Percentiles rank a stretch among this genome's conserved stretches.
Evolutionary conservation across 1,284 basidiomycete species (phyloP).

Genomic region (Gastroboletus turbinatus): DNA sequence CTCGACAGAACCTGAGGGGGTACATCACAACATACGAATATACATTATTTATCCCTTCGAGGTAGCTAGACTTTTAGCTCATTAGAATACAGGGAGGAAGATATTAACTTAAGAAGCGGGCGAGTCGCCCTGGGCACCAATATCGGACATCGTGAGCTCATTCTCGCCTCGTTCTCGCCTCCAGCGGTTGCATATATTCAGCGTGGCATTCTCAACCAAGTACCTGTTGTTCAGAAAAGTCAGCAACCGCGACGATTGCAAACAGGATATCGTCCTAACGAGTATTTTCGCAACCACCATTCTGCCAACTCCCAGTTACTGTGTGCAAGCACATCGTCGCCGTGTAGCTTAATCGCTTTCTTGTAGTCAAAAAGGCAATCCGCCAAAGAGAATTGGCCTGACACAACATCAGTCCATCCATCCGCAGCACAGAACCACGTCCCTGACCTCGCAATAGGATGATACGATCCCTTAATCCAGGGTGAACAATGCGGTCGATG

Average conservation of each 20-base stretch:
- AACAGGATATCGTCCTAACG: conserved; percentile 30
- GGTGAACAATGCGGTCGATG: conserved; percentile 87
- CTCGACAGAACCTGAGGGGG: background rate
- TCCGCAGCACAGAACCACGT: conserved; percentile 23
- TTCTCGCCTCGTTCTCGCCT: conserved; percentile 69
- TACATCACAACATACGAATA: conserved; percentile 1
- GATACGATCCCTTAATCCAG: conserved; percentile 85
- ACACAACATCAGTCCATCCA: conserved; percentile 36
- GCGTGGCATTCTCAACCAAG: conserved; percentile 63
- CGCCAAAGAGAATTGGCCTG: conserved; percentile 75
- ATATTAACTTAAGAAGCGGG: conserved; percentile 27
- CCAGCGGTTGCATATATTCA: conserved; percentile 74
- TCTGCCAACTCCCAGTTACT: conserved; percentile 87
- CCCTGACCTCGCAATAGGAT: conserved; percentile 75
- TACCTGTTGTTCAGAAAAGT: conserved; percentile 46
- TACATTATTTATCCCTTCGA: conserved; percentile 11
- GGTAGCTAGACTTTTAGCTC: background rate
- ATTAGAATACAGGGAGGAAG: conserved; percentile 17
- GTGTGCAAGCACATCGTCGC: conserved; percentile 86
- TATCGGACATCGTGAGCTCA: conserved; percentile 59
- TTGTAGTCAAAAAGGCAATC: conserved; percentile 76
- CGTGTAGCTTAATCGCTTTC: conserved; percentile 70
- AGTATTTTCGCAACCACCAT: conserved; percentile 76
- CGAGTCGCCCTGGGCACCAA: conserved; percentile 46
- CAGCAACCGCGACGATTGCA: background rate